Conservation (phyloP, 1,139 yeast species). For the Hanseniaspora sp. region DNA sequence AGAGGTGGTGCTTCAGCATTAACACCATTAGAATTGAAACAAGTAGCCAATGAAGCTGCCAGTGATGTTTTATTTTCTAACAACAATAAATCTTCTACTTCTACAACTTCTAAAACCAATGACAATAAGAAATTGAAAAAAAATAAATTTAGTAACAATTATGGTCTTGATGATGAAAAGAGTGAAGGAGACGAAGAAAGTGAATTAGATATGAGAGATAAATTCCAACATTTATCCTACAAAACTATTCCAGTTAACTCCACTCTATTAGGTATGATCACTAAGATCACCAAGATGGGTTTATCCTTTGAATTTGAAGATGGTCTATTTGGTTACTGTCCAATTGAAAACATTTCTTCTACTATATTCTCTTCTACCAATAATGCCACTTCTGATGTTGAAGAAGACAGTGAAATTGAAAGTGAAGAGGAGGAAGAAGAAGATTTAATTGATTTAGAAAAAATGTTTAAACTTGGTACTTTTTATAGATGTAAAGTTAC, state of each 20-base stretch:
- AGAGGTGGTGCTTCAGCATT: constrained; percentile 87
- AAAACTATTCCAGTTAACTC: constrained; percentile 60
- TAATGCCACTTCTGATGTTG: constrained; percentile 32
- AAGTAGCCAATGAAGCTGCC: constrained; percentile 85
- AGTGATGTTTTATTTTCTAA: constrained; percentile 66
- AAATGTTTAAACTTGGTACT: constrained; percentile 59
- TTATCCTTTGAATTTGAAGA: constrained; percentile 69
- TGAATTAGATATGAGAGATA: constrained; percentile 28
- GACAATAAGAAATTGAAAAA: constrained; percentile 32
- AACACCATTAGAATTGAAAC: constrained; percentile 83
- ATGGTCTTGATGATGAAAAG: constrained; percentile 17
- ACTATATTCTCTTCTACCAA: constrained; percentile 45
- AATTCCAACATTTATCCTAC: constrained; percentile 50
- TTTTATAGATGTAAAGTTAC: constrained; percentile 75
- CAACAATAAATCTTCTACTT: constrained; percentile 21
- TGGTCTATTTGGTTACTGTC: constrained; percentile 66
- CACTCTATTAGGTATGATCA: constrained; percentile 63
- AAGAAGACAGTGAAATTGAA: constrained; percentile 28
- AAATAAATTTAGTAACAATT: constrained; percentile 20
- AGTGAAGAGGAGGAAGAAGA: constrained; percentile 27
- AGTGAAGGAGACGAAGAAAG: constrained; percentile 28
- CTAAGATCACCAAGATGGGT: constrained; percentile 50
- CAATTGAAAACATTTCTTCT: constrained; percentile 64
- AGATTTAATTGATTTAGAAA: constrained; percentile 46
- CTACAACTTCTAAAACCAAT: constrained; percentile 30